Evolutionary conservation across 108 stramenopile species (phyloP), one percentile per base, ranked within the genome.

Genomic region (Bacterosira constricta): DNA sequence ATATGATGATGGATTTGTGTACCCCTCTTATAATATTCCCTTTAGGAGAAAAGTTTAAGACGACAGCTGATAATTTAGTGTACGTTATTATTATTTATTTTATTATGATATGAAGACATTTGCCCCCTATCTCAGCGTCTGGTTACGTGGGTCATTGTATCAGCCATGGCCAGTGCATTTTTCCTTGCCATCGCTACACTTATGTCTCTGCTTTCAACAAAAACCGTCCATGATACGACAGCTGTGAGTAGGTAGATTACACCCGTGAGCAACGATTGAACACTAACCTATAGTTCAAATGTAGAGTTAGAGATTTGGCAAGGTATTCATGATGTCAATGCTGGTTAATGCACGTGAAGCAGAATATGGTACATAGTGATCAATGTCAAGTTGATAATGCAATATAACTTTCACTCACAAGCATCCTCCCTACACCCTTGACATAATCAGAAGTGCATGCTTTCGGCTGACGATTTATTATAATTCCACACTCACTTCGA

Each of bases 211-310:
- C 27, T 20, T 13, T 56, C 66, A 2, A 50, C 54, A 38, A 52
- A 67, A 20, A 56, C 66, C 11, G 30, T 36, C 71, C 59, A 66
- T 1, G 77, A 42, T 4, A 58, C 37, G 2, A 79, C 71, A 1
- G 78, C 27, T 12, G 78, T 58, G 8, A 66, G 25, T n/a, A 79
- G 52, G 47, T 79, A 79, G 13, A 73, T 32, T 11, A 79, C 42
- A 11, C 78, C 78, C n/a, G 78, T 79, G 8, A 67, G 35, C 13
- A 72, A 20, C 15, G 61, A 73, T 29, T 79, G 78, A 30, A 41
- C 54, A 23, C 44, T 50, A 30, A 63, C 62, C 62, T 63, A n/a
- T n/a, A n/a, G n/a, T n/a, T n/a, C n/a, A n/a, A n/a, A n/a, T n/a
- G 39, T 2, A 50, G 27, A 29, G 34, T 25, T 6, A 27, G 17